Percentiles rank a stretch among this genome's conserved stretches.
These are phyloP conservation scores for Acorus calamus DNA, from an alignment of 106 monocot genomes.

Conservation along the genomic window DNA sequence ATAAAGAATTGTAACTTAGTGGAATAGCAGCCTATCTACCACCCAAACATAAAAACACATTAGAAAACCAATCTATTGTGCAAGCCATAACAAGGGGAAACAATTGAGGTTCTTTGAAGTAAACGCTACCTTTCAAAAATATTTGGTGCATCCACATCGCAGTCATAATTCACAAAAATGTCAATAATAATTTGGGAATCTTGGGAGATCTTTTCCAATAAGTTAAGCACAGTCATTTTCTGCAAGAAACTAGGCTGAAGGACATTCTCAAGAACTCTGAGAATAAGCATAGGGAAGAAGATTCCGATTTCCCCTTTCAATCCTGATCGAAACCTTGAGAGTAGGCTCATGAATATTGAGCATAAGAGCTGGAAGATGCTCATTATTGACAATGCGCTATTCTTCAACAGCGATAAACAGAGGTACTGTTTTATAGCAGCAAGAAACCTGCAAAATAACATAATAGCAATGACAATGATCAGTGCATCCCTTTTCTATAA, in stretches of 20 bases:
- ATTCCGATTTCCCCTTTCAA: constrained; percentile 93
- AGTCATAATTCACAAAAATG: constrained; percentile 98
- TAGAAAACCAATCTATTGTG: neutral
- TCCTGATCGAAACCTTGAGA: constrained; percentile 80
- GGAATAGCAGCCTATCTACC: no score
- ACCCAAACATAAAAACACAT: neutral
- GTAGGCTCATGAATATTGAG: constrained; percentile 66
- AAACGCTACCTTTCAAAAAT: constrained; percentile 81
- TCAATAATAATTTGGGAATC: constrained; percentile 88
- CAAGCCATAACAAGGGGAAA: neutral
- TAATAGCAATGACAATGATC: neutral
- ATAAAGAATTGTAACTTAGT: no score
- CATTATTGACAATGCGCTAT: constrained; percentile 84
- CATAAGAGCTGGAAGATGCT: constrained; percentile 97
- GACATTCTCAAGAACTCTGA: constrained; percentile 88
- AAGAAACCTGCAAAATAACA: constrained; percentile 65
- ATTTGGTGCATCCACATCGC: constrained; percentile 96
- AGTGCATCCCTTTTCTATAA: no score
- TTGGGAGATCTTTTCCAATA: constrained; percentile 76
- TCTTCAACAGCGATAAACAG: constrained; percentile 93
- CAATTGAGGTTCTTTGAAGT: neutral
- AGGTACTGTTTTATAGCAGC: constrained; percentile 95
- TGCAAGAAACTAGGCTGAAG: constrained; percentile 94
- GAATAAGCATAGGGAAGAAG: constrained; percentile 97
- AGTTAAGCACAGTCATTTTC: constrained; percentile 89